Base-by-base conservation (phyloP, 805 yeast species). In the Suhomyces faveliae region DNA sequence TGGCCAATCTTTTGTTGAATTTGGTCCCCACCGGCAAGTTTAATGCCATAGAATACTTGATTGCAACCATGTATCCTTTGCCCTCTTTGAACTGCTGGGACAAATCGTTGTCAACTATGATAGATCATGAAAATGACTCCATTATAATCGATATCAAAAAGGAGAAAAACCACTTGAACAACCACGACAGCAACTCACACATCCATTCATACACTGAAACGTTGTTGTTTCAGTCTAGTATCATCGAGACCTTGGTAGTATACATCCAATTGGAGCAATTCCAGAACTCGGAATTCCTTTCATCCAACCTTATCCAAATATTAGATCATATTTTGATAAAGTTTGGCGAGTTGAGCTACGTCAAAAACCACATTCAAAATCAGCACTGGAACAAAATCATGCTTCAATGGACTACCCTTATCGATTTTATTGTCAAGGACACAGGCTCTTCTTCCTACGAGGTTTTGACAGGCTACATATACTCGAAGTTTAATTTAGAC, bases 261-360 rank as follows among this genome's bases (percentile, higher is more conserved):
- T 72, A 70, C 48, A 51, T 70, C 27, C 77, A 73, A 52, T 57
- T 73, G 13, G 73, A 70, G 48, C 73, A 67, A 51, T 65, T 71
- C 42, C 77, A 70, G 47, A 60, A 68, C 43, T 54, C 64, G 0
- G 74, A 70, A n/a, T 73, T 56, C 46, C 59, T 71, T 24, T 55
- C 76, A 0, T 38, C 45, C 5, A 66, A 64, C 22, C 45, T 71
- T 23, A 39, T 56, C 2, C 42, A 21, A 3, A 62, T 71, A 35
- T 46, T 73, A 22, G 74, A 70, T 42, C 29, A 43, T 2, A 60
- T 70, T 1, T 57, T 73, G 29, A 47, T 46, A 19, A 68, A 66
- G 48, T 70, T 72, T 44, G 58, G 59, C 20, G 66, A 53, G 9
- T 35, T 66, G 23, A 50, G 55, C 37, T 35, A 40, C 13, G 44